Evolutionary conservation across 106 monocot species (phyloP).

Genomic region (Vanilla planifolia): DNA sequence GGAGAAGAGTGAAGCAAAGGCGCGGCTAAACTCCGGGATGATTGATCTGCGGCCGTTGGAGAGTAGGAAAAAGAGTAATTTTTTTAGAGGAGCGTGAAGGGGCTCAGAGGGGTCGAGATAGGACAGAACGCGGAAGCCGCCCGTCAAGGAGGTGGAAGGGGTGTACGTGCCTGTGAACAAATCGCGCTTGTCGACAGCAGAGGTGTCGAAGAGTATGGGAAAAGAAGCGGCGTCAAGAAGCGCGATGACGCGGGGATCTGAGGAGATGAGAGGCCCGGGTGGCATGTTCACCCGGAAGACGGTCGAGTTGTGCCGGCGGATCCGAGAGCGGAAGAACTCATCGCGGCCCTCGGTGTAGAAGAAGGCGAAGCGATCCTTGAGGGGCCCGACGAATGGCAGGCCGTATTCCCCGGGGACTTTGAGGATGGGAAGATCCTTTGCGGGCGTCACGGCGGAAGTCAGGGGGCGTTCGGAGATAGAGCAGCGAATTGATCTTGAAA

Average conservation of each 20-base stretch:
- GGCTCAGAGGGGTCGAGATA: constrained; percentile 90
- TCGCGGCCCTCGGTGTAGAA: constrained; percentile 66
- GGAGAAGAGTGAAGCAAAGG: constrained; percentile 48
- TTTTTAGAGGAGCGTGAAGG: constrained; percentile 70
- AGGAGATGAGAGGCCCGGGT: constrained; percentile 66
- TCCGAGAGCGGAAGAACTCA: constrained; percentile 59
- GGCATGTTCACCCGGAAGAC: constrained; percentile 89
- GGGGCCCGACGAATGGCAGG: constrained; percentile 35
- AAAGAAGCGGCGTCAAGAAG: constrained; percentile 79
- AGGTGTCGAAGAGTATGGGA: constrained; percentile 81
- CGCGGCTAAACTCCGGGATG: constrained; percentile 61
- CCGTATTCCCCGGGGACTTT: constrained; percentile 51
- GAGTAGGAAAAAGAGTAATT: constrained; percentile 63
- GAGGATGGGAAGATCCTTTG: constrained; percentile 18
- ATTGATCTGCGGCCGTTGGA: constrained; percentile 35
- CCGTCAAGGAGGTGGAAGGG: constrained; percentile 74
- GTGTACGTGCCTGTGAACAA: constrained; percentile 91
- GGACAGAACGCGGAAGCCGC: constrained; percentile 74
- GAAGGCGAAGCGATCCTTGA: constrained; percentile 35
- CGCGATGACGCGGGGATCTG: constrained; percentile 67
- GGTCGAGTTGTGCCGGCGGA: constrained; percentile 52
- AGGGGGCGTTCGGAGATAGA: background rate
- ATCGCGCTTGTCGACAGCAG: constrained; percentile 82
- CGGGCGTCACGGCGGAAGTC: background rate
- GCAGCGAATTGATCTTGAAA: background rate